phyloP scores from a whole-genome alignment of 1,139 yeast genomes.

The Geotrichum phurueaensis region DNA sequence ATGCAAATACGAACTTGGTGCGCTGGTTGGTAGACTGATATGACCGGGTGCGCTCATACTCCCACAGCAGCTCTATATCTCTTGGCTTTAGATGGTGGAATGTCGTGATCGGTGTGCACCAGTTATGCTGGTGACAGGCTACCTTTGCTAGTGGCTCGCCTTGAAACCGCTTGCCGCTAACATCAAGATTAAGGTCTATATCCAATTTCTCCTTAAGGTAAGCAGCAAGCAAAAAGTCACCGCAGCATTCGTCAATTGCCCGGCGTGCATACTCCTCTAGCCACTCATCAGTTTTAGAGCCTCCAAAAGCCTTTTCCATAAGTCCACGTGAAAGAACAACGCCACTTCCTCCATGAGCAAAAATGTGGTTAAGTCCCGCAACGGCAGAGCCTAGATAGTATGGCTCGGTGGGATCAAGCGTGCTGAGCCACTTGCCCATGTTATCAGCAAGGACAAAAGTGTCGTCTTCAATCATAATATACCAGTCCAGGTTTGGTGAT shows the following conservation, averaged over 20 bases:
- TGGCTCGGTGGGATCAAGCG: conserved; percentile 29
- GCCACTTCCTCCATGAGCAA: conserved; percentile 38
- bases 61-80: conserved; percentile 35
- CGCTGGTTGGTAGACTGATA: conserved; percentile 8
- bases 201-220: conserved; percentile 24
- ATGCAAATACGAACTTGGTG: conserved; percentile 10
- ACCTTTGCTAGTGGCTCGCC: conserved; percentile 31
- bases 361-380: conserved; percentile 23
- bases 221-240: conserved; percentile 35
- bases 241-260: conserved; percentile 33
- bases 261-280: conserved; percentile 26
- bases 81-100: conserved; percentile 34
- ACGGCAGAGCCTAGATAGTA: conserved; percentile 28
- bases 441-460: conserved; percentile 32
- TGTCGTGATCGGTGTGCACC: conserved; percentile 35
- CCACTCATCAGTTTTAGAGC: conserved; percentile 21
- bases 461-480: conserved; percentile 37
- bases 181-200: conserved; percentile 23
- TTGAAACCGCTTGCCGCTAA: conserved; percentile 29
- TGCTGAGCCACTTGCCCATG: conserved; percentile 27
- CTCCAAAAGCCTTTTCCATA: conserved; percentile 22
- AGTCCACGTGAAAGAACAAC: conserved; percentile 16
- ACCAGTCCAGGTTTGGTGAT: conserved; percentile 35
- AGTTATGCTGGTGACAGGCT: conserved; percentile 22
- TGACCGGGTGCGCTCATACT: conserved; percentile 32